A percentile compares a stretch with the other conserved stretches of the same genome.
Evolutionary conservation across 164 flowering plant species (phyloP).

Genomic region (Tinospora cordifolia): DNA sequence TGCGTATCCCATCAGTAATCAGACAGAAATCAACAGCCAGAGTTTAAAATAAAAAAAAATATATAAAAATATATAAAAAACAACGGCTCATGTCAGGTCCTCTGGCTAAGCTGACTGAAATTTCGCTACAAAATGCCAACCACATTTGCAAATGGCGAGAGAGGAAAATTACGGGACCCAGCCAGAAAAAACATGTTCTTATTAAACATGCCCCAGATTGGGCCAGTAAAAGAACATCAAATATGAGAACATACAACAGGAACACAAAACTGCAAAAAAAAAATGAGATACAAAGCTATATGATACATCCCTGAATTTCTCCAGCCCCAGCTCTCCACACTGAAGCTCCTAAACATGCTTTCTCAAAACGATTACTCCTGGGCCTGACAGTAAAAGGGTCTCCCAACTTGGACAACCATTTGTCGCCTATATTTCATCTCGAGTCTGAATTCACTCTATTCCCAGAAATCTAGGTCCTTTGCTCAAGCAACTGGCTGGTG

Average conservation of each 20-base stretch:
- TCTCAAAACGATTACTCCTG: not conserved
- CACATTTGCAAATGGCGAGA: not conserved
- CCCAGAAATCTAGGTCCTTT: not conserved
- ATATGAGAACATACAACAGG: not conserved
- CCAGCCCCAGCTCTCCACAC: not conserved
- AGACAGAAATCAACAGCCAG: too few species aligned
- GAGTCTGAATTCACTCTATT: not conserved
- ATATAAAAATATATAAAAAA: too few species aligned
- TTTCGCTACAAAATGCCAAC: too few species aligned
- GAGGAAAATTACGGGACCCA: not conserved
- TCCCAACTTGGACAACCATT: not conserved
- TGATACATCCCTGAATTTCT: slow-evolving; percentile 13
- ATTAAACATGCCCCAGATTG: slow-evolving; percentile 9
- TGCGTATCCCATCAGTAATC: too few species aligned
- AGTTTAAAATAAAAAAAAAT: too few species aligned
- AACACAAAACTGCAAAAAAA: not conserved
- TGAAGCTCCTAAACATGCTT: not conserved
- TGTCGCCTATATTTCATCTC: not conserved
- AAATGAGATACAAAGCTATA: slow-evolving; percentile 13
- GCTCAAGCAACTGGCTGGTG: not conserved
- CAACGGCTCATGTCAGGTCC: too few species aligned
- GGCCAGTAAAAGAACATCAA: not conserved
- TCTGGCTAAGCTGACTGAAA: too few species aligned
- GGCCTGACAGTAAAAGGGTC: not conserved
- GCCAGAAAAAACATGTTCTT: slow-evolving; percentile 11